Percentiles rank a stretch among this genome's conserved stretches.
Evolutionary conservation across 169 alveolate genomes (phyloP).

Genomic region (Plasmodium malariae): DNA sequence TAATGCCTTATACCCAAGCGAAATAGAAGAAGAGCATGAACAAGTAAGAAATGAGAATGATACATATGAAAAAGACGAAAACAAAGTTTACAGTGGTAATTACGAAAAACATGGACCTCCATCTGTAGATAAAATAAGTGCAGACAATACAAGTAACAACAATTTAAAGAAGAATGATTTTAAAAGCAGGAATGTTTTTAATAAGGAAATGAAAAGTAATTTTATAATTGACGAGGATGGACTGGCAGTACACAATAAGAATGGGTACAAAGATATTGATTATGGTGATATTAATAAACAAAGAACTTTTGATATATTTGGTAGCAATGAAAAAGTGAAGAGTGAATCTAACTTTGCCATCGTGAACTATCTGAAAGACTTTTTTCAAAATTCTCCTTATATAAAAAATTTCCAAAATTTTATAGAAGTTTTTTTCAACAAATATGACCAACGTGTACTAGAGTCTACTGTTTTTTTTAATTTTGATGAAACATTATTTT

Average conservation of each 20-base stretch:
- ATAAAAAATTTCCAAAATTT: constrained; percentile 34
- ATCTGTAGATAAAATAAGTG: no score
- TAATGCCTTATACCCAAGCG: constrained; percentile 46
- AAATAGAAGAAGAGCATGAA: background rate
- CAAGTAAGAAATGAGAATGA: background rate
- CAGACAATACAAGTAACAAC: background rate
- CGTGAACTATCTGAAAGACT: constrained; percentile 36
- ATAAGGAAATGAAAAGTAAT: background rate
- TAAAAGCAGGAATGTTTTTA: background rate
- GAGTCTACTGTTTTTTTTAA: constrained; percentile 73
- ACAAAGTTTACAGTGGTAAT: background rate
- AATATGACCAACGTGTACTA: constrained; percentile 70
- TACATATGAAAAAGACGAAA: background rate
- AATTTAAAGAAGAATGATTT: background rate
- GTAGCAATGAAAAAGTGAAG: constrained; percentile 45
- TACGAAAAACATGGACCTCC: no score
- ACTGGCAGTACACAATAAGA: background rate
- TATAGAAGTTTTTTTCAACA: constrained; percentile 66
- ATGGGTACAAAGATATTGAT: background rate
- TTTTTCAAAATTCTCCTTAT: constrained; percentile 57
- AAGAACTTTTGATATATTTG: constrained; percentile 17
- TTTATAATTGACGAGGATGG: background rate
- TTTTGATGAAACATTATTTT: constrained; percentile 70
- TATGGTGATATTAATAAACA: background rate
- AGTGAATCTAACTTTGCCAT: constrained; percentile 64